Base-by-base conservation (phyloP, 176 grass and related monocot species). In the sorghum (Sorghum bicolor) region DNA sequence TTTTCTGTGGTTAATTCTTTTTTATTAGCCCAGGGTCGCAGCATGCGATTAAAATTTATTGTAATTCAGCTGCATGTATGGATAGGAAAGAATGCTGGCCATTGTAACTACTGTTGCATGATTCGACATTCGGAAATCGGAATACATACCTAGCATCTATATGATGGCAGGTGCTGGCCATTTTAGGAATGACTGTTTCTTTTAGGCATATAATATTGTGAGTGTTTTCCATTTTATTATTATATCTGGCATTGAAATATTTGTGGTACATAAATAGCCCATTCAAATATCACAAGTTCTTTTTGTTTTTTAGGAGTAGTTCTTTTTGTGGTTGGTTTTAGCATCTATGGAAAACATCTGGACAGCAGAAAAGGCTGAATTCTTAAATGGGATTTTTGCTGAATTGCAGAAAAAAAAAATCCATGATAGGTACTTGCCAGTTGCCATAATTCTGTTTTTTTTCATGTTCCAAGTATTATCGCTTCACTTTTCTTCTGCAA, bases 321-420 rank as follows among this genome's bases (percentile, higher is more conserved):
- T 64, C 2, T 83, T 82, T 76, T 10, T 80, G 82, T 86, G 78
- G 83, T 22, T 89, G 72, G 28, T 34, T 55, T 65, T 64, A 77
- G 52, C 72, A 64, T 85, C 53, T 44, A 15, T 12, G 53, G 77
- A 52, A 33, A 89, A 41, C 64, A 76, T 89, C 67, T 89, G 70
- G 83, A 76, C 63, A 63, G 14, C 61, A 39, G 50, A 76, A 79
- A 81, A 16, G 6, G 70, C 24, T 29, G 67, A 66, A 60, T 38
- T 60, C 29, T 64, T 17, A n/a, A 22, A 64, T 7, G 28, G 14
- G 14, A 31, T 16, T 10, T n/a, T 65, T 58, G 15, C 28, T 9
- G 16, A 83, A 63, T 43, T 31, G 24, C 39, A 70, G 20, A 64
- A 41, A 64, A 32, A 64, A 32, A 50, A 52, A 71, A 16, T 63